These are phyloP conservation scores for Rhododendron griersonianum DNA, from an alignment of 148 eudicot genomes.

Conservation along the genomic window DNA sequence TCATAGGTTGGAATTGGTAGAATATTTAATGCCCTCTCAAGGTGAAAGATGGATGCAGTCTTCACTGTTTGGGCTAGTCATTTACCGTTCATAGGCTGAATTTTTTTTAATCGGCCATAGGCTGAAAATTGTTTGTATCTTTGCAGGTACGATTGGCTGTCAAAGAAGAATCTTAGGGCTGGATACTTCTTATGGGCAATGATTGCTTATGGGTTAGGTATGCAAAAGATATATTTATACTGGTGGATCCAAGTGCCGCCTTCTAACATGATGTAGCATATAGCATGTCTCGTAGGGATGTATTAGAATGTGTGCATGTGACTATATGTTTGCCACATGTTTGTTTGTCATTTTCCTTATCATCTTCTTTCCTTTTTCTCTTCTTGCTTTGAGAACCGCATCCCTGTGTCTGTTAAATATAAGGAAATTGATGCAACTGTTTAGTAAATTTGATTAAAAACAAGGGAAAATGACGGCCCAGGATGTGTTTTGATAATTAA, in stretches of 20 bases:
- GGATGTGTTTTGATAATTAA: too few species aligned
- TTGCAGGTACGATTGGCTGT: slow-evolving; percentile 95
- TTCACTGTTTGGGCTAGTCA: neutral
- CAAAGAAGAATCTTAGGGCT: slow-evolving; percentile 61
- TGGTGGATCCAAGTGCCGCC: neutral
- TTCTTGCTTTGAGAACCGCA: neutral
- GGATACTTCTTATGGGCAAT: slow-evolving; percentile 97
- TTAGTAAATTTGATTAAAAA: neutral
- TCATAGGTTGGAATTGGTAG: neutral
- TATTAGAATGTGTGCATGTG: neutral
- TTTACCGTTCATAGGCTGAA: neutral
- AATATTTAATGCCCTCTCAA: neutral
- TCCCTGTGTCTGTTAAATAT: neutral
- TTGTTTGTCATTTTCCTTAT: neutral
- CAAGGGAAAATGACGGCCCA: too few species aligned
- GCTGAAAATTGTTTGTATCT: neutral
- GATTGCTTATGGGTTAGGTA: slow-evolving; percentile 91
- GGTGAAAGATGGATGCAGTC: neutral
- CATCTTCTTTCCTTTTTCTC: neutral
- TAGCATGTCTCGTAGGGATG: neutral
- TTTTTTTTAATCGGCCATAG: neutral
- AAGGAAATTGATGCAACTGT: neutral
- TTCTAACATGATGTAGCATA: neutral
- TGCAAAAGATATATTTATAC: neutral
- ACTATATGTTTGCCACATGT: neutral